Evolutionary conservation across 2,329 filamentous ascomycete genomes (phyloP), one percentile per base, ranked within the genome.

Genomic region (Ophiostoma sp.): DNA sequence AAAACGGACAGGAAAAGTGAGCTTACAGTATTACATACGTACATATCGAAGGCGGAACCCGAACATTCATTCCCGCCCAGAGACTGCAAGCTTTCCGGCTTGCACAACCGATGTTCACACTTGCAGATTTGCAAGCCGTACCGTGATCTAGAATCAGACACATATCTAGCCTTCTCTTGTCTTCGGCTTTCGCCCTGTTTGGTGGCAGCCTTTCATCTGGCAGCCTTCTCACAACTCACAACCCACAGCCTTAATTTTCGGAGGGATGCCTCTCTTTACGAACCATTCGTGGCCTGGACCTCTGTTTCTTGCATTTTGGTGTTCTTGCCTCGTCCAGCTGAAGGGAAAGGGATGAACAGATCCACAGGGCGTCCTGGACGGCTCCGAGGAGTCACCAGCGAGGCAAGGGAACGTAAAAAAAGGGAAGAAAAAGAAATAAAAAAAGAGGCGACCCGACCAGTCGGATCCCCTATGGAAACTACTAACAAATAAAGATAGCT

Each of bases 391-490:
- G 31, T 11, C 28, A 31, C 22, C 22, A 6, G n/a, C 2, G 36
- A 45, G 28, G 61, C 36, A 42, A 28, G 61, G 61, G 61, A 11
- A 9, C 7, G 22, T 25, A 2, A 7, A 12, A 39, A n/a, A 33
- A 50, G n/a, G 45, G 50, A 55, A 28, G 50, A 50, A 48, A 50
- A n/a, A 48, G 17, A 42, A 45, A 31, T 0, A 33, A 50, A n/a
- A 48, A 6, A 50, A 50, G 5, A 45, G 28, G 17, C 19, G 64
- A 68, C 64, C 64, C 45, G 45, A 33, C 42, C 42, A 33, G 64
- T 50, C 17, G 64, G 64, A 68, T 31, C 42, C 39, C 64, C n/a
- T 17, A n/a, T 48, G 48, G 22, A 45, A 64, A 64, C n/a, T 42
- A 64, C 19, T 2, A 31, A 8, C 1, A 33, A 57, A 33, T 17